These are phyloP conservation scores for Psilocybe cubensis DNA, from an alignment of 768 basidiomycete genomes.

Conservation along the genomic window DNA sequence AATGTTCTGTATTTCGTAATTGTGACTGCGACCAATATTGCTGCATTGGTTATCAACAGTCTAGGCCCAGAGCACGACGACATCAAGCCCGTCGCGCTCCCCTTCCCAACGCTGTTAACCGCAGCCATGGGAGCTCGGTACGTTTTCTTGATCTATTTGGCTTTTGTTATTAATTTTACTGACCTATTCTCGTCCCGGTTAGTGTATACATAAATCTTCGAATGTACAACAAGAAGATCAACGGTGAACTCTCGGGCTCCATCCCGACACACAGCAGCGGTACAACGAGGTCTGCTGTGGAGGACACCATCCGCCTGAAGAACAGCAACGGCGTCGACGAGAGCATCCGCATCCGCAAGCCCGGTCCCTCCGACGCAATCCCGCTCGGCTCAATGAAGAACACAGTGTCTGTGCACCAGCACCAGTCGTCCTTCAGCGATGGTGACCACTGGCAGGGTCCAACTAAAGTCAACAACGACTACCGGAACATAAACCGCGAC, in stretches of 20 bases:
- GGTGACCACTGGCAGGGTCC: neutral
- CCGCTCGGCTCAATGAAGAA: neutral
- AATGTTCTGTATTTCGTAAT: conserved; percentile 1
- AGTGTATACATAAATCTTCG: neutral
- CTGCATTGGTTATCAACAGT: neutral
- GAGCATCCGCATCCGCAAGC: neutral
- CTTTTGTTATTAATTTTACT: no score
- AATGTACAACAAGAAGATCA: neutral
- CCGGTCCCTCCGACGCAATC: neutral
- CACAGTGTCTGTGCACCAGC: neutral
- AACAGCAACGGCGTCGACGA: neutral
- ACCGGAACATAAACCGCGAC: neutral
- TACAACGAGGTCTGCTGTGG: neutral
- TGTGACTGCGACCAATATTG: neutral
- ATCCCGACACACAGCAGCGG: neutral
- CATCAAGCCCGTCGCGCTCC: neutral
- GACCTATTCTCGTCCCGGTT: neutral
- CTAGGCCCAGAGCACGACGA: neutral
- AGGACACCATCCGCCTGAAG: neutral
- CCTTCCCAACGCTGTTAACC: neutral
- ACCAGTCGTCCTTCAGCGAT: neutral
- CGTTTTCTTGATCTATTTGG: neutral
- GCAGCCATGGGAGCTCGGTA: neutral
- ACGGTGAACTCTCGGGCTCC: neutral
- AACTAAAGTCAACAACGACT: neutral